A percentile compares a stretch with the other conserved stretches of the same genome.
Conservation (phyloP, 306 rosid species). For the Senna siamea region DNA sequence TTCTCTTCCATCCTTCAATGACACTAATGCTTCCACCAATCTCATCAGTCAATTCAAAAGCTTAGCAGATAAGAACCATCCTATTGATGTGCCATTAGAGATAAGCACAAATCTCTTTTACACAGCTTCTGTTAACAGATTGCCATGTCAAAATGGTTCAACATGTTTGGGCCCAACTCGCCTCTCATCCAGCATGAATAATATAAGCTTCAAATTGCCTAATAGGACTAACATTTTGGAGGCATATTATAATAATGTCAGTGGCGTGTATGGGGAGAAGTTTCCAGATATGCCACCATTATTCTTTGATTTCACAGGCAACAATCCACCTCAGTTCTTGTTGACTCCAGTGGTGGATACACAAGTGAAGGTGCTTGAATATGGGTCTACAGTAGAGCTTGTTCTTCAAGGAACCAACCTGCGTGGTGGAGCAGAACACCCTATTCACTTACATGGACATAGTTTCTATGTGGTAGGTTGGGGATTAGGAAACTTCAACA, state of each 20-base stretch:
- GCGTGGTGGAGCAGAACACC: slow-evolving; percentile 9
- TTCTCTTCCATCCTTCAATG: slow-evolving; percentile 55
- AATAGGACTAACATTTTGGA: slow-evolving; percentile 32
- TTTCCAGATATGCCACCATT: slow-evolving; percentile 50
- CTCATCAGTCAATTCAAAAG: slow-evolving; percentile 48
- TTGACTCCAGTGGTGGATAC: slow-evolving; percentile 41
- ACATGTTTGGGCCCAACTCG: slow-evolving; percentile 42
- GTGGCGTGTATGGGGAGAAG: slow-evolving; percentile 40
- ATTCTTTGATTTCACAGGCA: slow-evolving; percentile 48
- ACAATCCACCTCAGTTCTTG: not conserved
- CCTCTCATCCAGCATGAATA: slow-evolving; percentile 63
- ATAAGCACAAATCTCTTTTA: slow-evolving; percentile 35
- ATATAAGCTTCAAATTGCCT: slow-evolving; percentile 54
- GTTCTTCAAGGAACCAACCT: slow-evolving; percentile 54
- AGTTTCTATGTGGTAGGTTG: slow-evolving; percentile 57
- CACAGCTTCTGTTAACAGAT: slow-evolving; percentile 49
- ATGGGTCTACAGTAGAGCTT: slow-evolving; percentile 48
- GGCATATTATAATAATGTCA: slow-evolving; percentile 49
- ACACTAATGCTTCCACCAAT: slow-evolving; percentile 43
- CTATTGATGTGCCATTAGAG: slow-evolving; percentile 46
- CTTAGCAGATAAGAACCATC: slow-evolving; percentile 42
- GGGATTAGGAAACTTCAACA: slow-evolving; percentile 65
- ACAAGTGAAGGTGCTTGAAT: slow-evolving; percentile 48
- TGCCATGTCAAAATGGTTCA: slow-evolving; percentile 42
- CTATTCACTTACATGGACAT: slow-evolving; percentile 60